Evolutionary conservation across 768 basidiomycete species (phyloP).

Genomic region (Solioccasus polychromus): DNA sequence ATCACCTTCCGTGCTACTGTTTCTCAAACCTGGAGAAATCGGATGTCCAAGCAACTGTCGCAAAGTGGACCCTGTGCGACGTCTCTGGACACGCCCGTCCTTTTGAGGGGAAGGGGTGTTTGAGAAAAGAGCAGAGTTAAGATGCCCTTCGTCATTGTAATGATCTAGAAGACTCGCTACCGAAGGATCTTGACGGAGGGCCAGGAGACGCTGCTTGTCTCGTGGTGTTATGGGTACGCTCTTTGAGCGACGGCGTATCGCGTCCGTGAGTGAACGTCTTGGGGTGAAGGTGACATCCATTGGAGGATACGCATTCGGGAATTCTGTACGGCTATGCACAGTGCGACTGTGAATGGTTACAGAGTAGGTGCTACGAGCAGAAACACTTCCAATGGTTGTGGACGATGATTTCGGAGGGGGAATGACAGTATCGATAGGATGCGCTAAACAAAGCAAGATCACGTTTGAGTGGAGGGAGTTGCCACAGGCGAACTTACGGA

Average conservation of each 20-base stretch:
- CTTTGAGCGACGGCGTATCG: constrained; percentile 27
- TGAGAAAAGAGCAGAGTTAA: constrained; percentile 61
- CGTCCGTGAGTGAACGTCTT: constrained; percentile 28
- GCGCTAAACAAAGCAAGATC: constrained; percentile 39
- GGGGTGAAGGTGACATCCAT: constrained; percentile 28
- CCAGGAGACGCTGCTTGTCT: constrained; percentile 51
- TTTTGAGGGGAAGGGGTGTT: constrained; percentile 43
- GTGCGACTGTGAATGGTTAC: constrained; percentile 69
- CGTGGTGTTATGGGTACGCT: constrained; percentile 40
- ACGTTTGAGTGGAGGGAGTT: not conserved
- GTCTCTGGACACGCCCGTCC: constrained; percentile 50
- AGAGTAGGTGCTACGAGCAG: constrained; percentile 60
- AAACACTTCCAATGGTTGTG: constrained; percentile 51
- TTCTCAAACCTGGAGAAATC: constrained; percentile 23
- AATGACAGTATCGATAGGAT: constrained; percentile 61
- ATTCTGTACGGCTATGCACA: constrained; percentile 60
- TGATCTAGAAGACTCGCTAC: constrained; percentile 70
- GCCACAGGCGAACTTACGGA: constrained; percentile 52
- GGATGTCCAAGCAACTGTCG: constrained; percentile 68
- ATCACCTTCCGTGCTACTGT: constrained; percentile 59
- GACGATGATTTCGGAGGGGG: constrained; percentile 50
- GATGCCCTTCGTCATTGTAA: constrained; percentile 70
- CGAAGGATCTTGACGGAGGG: constrained; percentile 73
- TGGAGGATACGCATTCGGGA: constrained; percentile 58
- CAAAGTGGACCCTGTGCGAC: constrained; percentile 67